Evolutionary conservation across 2,329 filamentous ascomycete species (phyloP).

Genomic region (Ceratocystis alfenasii): DNA sequence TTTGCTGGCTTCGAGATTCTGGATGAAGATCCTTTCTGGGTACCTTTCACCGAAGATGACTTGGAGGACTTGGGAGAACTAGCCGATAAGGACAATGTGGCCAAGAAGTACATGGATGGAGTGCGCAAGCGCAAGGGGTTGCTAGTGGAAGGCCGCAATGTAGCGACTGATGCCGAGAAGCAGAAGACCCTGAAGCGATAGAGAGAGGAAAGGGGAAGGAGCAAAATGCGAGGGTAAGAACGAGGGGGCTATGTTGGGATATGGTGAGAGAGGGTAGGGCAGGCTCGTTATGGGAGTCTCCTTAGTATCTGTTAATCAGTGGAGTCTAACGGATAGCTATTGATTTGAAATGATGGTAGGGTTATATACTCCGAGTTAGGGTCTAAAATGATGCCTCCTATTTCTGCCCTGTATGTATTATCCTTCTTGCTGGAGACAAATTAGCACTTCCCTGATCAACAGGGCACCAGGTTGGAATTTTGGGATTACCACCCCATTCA

Average conservation of each 20-base stretch:
- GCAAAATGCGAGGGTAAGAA: background rate
- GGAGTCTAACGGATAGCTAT: background rate
- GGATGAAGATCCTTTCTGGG: conserved; percentile 96
- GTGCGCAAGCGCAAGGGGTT: conserved; percentile 81
- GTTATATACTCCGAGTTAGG: background rate
- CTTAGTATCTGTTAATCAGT: background rate
- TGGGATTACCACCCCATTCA: background rate
- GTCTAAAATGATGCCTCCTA: background rate
- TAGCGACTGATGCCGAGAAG: conserved; percentile 85
- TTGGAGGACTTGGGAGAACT: conserved; percentile 90
- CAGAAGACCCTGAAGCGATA: conserved; percentile 58
- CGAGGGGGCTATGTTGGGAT: background rate
- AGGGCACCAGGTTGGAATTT: background rate
- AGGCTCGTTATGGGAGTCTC: no score
- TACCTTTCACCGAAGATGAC: conserved; percentile 90
- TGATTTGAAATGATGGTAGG: background rate
- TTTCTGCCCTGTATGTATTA: background rate
- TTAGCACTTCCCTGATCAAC: background rate
- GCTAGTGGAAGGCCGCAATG: conserved; percentile 63
- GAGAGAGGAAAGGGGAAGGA: background rate
- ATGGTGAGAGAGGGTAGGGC: background rate
- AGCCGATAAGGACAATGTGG: conserved; percentile 89
- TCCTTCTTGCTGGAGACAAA: background rate
- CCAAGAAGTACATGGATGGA: conserved; percentile 87
- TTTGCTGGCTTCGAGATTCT: conserved; percentile 88